Evolutionary conservation across 345 rosid species (phyloP).

Genomic region (Syzygium aqueum): DNA sequence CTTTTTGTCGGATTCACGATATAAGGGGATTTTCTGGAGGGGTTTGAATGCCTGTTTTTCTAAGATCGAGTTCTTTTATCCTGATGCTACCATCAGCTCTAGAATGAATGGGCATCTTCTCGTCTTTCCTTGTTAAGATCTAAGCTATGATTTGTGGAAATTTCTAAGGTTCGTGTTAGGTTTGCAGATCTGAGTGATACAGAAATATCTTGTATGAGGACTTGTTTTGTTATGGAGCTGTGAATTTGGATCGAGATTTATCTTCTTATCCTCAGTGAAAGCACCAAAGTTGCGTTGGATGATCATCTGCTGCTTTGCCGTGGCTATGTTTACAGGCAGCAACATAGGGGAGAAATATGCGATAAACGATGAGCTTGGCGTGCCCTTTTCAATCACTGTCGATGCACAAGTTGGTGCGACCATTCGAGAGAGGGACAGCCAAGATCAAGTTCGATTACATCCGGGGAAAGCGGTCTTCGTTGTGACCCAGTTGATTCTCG

Average conservation of each 20-base stretch:
- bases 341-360: conserved; percentile 59
- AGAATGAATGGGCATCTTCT: too few species aligned
- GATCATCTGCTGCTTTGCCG: background rate
- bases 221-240: background rate
- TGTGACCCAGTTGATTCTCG: conserved; percentile 50
- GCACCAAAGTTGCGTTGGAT: background rate
- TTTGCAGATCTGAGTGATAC: background rate
- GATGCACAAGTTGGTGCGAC: conserved; percentile 58
- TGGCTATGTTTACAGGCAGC: conserved; percentile 33
- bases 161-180: background rate
- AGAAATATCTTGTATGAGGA: too few species aligned
- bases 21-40: too few species aligned
- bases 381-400: conserved; percentile 77
- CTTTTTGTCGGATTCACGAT: too few species aligned
- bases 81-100: too few species aligned
- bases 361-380: conserved; percentile 60
- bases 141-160: too few species aligned
- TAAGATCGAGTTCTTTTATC: too few species aligned
- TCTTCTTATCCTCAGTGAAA: background rate
- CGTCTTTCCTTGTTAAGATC: too few species aligned
- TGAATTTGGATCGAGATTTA: background rate
- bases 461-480: conserved; percentile 55
- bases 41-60: too few species aligned
- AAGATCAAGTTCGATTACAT: conserved; percentile 66
- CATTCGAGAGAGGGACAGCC: conserved; percentile 84